These are phyloP conservation scores for Trametes maxima DNA, from an alignment of 768 basidiomycete genomes.

Conservation along the genomic window DNA sequence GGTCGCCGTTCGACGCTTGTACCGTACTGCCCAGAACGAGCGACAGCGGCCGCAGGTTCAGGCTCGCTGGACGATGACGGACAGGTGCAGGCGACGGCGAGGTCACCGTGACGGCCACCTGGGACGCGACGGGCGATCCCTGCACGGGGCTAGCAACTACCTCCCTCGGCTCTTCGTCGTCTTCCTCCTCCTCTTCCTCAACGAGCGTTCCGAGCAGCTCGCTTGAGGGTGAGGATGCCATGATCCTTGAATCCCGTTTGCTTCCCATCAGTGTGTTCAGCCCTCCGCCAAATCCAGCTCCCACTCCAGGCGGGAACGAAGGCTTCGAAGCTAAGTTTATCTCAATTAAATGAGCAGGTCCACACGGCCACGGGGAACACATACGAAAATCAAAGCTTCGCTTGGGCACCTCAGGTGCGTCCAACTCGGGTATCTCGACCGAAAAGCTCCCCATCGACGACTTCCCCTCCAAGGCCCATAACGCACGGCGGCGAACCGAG, in stretches of 20 bases:
- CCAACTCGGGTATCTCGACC: constrained; percentile 83
- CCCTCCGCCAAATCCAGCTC: constrained; percentile 43
- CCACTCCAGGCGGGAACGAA: constrained; percentile 54
- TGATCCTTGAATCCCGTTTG: constrained; percentile 82
- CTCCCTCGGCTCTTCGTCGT: constrained; percentile 26
- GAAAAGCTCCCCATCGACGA: constrained; percentile 62
- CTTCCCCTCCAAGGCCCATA: constrained; percentile 88
- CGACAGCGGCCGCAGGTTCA: constrained; percentile 71
- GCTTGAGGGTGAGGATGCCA: constrained; percentile 62
- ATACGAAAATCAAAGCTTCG: constrained; percentile 67
- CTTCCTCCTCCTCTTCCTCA: constrained; percentile 88
- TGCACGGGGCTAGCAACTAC: constrained; percentile 16
- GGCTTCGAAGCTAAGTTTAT: constrained; percentile 55
- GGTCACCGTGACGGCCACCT: constrained; percentile 17
- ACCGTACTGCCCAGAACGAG: constrained; percentile 58
- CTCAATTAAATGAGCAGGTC: constrained; percentile 44
- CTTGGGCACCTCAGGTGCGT: constrained; percentile 58
- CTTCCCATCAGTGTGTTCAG: constrained; percentile 47
- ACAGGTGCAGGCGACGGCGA: constrained; percentile 37
- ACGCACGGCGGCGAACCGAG: constrained; percentile 78
- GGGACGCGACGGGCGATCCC: constrained; percentile 3
- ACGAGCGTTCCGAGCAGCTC: constrained; percentile 79
- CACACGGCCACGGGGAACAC: constrained; percentile 32
- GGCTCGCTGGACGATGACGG: constrained; percentile 67
- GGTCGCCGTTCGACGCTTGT: constrained; percentile 27